Evolutionary conservation across 768 basidiomycete genomes (phyloP), one percentile per base, ranked within the genome.

Genomic region (Sporobolomyces roseus): DNA sequence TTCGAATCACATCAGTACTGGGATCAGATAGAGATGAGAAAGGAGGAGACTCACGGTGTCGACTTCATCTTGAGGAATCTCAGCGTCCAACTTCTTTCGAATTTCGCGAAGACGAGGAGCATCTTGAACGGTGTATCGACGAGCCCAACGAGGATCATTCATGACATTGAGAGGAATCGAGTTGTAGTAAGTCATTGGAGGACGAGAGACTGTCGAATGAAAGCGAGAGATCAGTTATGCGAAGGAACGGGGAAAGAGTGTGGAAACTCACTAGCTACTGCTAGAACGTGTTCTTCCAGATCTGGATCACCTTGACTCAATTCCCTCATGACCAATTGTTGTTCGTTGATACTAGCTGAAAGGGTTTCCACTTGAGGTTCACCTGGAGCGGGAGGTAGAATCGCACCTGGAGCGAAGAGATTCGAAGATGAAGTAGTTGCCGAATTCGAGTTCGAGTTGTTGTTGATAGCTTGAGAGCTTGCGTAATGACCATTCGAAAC

Each of bases 281-380:
- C 85, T 74, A 86, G 86, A 61, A 97, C 85, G 75, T 98, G 92
- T 43, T 83, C 83, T 75, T 94, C 93, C 9, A 89, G 87, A 68
- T 93, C 89, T 2, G 81, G 78, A 66, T 58, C 84, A 83, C 43
- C 92, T 88, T 82, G 85, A 75, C 89, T 87, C 25, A 99, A 83
- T 78, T 97, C 92, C 76, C 87, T 86, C 88, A 98, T 88, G 71
- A 99, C 88, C 88, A 96, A 90, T 79, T 97, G 93, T 77, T 93
- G 90, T 79, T 98, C 94, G 4, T 90, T 93, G 62, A 93, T 21
- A 8, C 12, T 19, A 0, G 43, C 71, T 23, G 19, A 30, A 23
- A 33, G 19, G 41, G 71, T 72, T 61, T 72, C 71, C 19, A 54
- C 86, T 7, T 48, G 75, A 75, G 41, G 38, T 50, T 46, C n/a